Base-by-base conservation (phyloP, 2,329 filamentous ascomycete species). In the Aspergillus tamarii region DNA sequence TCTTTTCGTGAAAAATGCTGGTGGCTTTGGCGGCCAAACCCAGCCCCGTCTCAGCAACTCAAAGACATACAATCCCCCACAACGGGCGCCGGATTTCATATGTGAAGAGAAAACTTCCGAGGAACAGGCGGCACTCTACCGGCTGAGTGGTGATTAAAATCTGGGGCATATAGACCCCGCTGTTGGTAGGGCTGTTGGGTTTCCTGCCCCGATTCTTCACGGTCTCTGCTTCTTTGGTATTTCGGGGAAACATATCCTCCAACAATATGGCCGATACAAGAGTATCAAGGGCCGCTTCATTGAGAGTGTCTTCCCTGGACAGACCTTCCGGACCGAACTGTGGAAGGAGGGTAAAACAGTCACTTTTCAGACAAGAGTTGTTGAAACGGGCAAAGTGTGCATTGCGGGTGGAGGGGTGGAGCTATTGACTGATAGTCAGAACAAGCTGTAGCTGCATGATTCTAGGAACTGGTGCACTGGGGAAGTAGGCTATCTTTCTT, bases 111-210 rank as follows among this genome's bases (percentile, higher is more conserved):
- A 32, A 32, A 32, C 30, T 11, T 32, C 30, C 30, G 30, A 32
- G 30, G 30, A 32, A 11, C 30, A 32, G 4, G 57, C 57, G 43
- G 57, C 57, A 16, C 34, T 59, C 16, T 59, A 50, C 30, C 23
- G 57, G 19, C 28, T 59, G 12, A 46, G 32, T 23, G 57, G 57
- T 11, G 57, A 59, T 59, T 30, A 30, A 4, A 59, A 59, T 32
- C 57, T 45, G 28, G n/a, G 48, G 57, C 57, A 59, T 59, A 59
- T 59, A 21, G 57, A 59, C 30, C 57, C 57, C 11, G 28, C n/a
- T 4, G 36, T 34, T 32, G 48, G 43, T 16, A 21, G 26, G 23
- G 57, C 52, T 12, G 57, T 43, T 10, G 57, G 57, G 19, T 59
- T 59, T 45, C 34, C 48, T 28, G 57, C 30, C 19, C 57, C 57